phyloP scores from a whole-genome alignment of 2,329 filamentous ascomycete genomes.

The Talaromyces atroroseus region DNA sequence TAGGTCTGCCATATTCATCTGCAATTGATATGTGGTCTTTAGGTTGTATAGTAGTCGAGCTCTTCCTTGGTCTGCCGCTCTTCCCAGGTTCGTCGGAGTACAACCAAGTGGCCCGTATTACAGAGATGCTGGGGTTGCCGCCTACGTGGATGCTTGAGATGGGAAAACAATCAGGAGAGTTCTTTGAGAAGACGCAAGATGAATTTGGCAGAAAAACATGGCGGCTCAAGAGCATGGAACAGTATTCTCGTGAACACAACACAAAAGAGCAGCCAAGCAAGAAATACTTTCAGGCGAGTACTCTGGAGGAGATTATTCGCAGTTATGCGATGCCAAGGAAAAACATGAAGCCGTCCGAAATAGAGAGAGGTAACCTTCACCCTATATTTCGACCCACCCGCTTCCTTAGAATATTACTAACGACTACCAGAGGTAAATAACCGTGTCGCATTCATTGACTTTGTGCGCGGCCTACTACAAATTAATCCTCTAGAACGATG shows the following conservation, averaged over 20 bases:
- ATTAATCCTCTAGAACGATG: slow-evolving; percentile 95
- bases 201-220: slow-evolving; percentile 90
- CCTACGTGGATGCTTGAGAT: slow-evolving; percentile 99
- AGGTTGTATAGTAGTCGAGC: slow-evolving; percentile 94
- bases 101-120: slow-evolving; percentile 94
- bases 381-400: neutral
- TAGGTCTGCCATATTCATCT: slow-evolving; percentile 95
- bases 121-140: slow-evolving; percentile 94
- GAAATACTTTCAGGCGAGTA: slow-evolving; percentile 96
- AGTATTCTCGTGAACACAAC: slow-evolving; percentile 90
- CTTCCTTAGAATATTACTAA: neutral
- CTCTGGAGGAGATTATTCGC: slow-evolving; percentile 93
- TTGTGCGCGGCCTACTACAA: slow-evolving; percentile 84
- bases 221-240: slow-evolving; percentile 93
- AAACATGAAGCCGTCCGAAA: slow-evolving; percentile 97
- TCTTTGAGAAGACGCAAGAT: slow-evolving; percentile 88
- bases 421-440: slow-evolving; percentile 84
- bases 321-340: slow-evolving; percentile 97
- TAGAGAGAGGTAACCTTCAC: slow-evolving; percentile 75
- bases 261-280: slow-evolving; percentile 99
- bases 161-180: slow-evolving; percentile 95
- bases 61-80: slow-evolving; percentile 88
- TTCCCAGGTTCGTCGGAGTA: slow-evolving; percentile 98
- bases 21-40: slow-evolving; percentile 99
- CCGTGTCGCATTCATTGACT: slow-evolving; percentile 94